A percentile compares a stretch with the other conserved stretches of the same genome.
Conservation (phyloP, 441 rosid genomes). For the Geranium incanum region DNA sequence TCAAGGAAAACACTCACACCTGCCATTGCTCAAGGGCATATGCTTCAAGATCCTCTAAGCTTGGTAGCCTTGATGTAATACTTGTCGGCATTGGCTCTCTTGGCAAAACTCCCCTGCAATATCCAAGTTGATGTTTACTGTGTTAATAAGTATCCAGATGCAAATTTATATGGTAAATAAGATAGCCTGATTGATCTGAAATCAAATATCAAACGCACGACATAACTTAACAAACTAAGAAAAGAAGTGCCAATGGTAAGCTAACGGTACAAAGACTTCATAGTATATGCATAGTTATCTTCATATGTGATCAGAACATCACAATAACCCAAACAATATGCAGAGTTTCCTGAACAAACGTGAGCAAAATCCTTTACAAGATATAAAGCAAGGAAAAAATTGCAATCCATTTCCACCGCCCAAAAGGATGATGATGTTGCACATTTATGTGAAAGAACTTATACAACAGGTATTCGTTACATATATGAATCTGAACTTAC, state of each 20-base stretch:
- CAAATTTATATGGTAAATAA: constrained; percentile 7
- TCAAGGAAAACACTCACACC: constrained; percentile 37
- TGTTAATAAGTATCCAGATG: not conserved
- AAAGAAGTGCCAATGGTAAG: not conserved
- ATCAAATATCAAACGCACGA: constrained; percentile 1
- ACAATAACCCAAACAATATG: not conserved
- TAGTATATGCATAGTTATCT: not conserved
- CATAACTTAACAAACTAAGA: not conserved
- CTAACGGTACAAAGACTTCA: not conserved
- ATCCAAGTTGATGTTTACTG: constrained; percentile 12
- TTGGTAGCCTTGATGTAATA: constrained; percentile 56
- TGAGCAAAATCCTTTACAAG: not conserved
- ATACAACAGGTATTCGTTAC: not conserved
- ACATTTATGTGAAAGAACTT: not conserved
- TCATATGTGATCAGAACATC: not conserved
- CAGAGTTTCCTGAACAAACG: not conserved
- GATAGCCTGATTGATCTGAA: constrained; percentile 16
- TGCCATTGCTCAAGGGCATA: constrained; percentile 92
- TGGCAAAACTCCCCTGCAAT: constrained; percentile 72
- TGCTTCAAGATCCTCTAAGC: constrained; percentile 60
- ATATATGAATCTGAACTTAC: constrained; percentile 29
- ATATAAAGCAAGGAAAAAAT: not conserved
- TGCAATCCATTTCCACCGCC: not conserved
- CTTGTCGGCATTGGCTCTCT: constrained; percentile 77
- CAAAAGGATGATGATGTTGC: not conserved